phyloP scores from a whole-genome alignment of 306 rosid species.

The Quercus dentata region DNA sequence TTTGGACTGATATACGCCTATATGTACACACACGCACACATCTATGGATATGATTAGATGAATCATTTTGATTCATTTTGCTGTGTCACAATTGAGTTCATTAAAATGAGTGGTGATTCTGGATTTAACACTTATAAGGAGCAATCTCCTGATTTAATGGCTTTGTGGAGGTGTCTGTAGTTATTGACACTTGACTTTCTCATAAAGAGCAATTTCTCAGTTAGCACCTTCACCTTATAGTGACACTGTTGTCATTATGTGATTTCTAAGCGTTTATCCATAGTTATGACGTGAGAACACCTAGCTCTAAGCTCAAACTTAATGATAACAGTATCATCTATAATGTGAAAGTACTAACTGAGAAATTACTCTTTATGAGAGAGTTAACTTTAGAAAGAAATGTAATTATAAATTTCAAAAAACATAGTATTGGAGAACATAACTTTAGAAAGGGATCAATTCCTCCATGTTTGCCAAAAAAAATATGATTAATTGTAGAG shows the following conservation, averaged over 20 bases:
- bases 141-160: not conserved
- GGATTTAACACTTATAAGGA: not conserved
- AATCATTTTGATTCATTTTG: not conserved
- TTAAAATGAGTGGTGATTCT: not conserved
- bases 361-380: not conserved
- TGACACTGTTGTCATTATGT: not conserved
- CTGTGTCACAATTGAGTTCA: not conserved
- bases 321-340: not conserved
- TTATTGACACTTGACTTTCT: not conserved
- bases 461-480: not conserved
- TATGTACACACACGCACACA: not conserved
- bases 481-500: no score
- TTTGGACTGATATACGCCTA: not conserved
- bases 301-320: not conserved
- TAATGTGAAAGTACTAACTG: not conserved
- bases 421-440: not conserved
- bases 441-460: not conserved
- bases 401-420: not conserved
- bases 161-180: not conserved
- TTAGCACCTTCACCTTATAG: not conserved
- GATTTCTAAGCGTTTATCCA: not conserved
- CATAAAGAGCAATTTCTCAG: not conserved
- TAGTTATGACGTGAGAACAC: not conserved
- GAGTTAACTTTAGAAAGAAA: not conserved
- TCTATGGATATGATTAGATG: not conserved